Conservation (phyloP, 78 protist species). For the Diacronema lutheri region DNA sequence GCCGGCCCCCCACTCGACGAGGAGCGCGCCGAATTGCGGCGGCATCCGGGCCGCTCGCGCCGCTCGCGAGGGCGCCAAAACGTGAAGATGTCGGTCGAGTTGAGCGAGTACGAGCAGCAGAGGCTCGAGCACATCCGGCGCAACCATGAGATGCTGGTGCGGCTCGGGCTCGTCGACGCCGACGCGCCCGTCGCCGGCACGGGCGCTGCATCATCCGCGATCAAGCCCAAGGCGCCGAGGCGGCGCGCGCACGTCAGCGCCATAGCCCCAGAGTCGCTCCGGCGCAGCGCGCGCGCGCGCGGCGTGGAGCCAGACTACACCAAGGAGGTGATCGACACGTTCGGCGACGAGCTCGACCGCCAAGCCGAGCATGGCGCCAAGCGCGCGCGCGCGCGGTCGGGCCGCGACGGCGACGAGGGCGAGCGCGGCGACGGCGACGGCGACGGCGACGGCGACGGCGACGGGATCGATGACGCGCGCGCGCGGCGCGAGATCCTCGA, state of each 20-base stretch:
- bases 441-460: background rate
- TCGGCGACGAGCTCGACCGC: background rate
- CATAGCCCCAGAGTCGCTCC: background rate
- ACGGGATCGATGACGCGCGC: background rate
- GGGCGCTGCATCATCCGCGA: no score
- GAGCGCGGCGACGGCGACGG: background rate
- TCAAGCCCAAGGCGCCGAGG: no score
- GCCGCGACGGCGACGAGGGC: background rate
- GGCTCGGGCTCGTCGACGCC: background rate
- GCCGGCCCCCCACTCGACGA: no score
- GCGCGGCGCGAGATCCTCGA: background rate
- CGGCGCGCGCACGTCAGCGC: background rate
- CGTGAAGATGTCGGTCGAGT: no score
- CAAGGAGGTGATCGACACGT: background rate
- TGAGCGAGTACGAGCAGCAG: background rate
- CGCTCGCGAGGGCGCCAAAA: no score
- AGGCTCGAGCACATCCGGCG: slow-evolving; percentile 3
- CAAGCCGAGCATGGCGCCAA: background rate
- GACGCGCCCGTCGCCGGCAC: no score
- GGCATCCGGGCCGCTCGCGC: no score
- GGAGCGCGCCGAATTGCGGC: no score
- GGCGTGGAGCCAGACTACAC: background rate
- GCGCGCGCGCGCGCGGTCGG: background rate
- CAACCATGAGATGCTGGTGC: slow-evolving; percentile 20
- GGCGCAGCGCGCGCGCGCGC: background rate